Conservation (phyloP, 345 rosid genomes). For the Iberis pinnata region DNA sequence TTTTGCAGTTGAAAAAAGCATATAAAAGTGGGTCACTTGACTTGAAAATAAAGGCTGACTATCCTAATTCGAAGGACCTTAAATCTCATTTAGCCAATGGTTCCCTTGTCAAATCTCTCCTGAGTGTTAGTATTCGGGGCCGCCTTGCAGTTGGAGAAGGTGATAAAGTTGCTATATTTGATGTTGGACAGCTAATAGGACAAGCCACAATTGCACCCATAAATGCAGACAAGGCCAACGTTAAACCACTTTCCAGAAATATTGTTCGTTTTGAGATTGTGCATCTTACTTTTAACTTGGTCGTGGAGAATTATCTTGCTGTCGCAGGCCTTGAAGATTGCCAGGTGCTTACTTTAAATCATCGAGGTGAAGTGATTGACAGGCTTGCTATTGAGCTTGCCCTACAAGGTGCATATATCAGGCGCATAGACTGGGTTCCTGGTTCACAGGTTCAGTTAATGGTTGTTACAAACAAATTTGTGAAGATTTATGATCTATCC, state of each 20-base stretch:
- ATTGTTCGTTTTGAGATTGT: slow-evolving; percentile 94
- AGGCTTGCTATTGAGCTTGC: slow-evolving; percentile 97
- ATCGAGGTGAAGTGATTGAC: slow-evolving; percentile 93
- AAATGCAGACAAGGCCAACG: slow-evolving; percentile 89
- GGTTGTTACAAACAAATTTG: slow-evolving; percentile 85
- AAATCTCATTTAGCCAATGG: slow-evolving; percentile 79
- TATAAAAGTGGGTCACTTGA: slow-evolving; percentile 97
- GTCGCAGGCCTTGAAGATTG: slow-evolving; percentile 98
- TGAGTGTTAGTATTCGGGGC: slow-evolving; percentile 85
- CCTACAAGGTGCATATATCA: slow-evolving; percentile 85
- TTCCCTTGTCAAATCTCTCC: slow-evolving; percentile 87
- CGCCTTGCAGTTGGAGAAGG: slow-evolving; percentile 99
- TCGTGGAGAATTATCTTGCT: slow-evolving; percentile 88
- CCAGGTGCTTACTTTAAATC: slow-evolving; percentile 82
- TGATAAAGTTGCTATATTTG: slow-evolving; percentile 95
- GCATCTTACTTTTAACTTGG: slow-evolving; percentile 71
- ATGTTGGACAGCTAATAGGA: slow-evolving; percentile 86
- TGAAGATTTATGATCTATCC: slow-evolving; percentile 90
- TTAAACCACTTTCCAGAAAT: slow-evolving; percentile 94
- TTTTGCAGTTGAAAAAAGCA: slow-evolving; percentile 90
- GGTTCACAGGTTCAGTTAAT: slow-evolving; percentile 90
- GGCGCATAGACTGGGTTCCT: slow-evolving; percentile 88
- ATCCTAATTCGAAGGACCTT: slow-evolving; percentile 88
- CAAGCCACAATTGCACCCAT: slow-evolving; percentile 85
- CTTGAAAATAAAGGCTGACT: slow-evolving; percentile 93